These are phyloP conservation scores for Oryza longistaminata DNA, from an alignment of 176 grass and related monocot genomes.

Conservation along the genomic window DNA sequence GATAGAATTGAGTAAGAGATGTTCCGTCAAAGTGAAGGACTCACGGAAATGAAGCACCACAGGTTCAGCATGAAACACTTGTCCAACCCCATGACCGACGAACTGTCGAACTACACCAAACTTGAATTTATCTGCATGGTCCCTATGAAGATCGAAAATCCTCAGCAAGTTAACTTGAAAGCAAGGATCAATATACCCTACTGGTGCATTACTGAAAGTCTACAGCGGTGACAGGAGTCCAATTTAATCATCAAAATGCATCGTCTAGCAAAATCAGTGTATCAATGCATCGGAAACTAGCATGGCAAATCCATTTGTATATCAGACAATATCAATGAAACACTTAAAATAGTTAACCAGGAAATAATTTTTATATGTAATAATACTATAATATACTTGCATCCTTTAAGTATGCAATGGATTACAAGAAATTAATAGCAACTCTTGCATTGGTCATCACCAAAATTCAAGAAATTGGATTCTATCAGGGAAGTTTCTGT, in stretches of 20 bases:
- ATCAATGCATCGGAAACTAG: not conserved
- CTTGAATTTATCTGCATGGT: conserved; percentile 81
- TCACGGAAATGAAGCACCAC: conserved; percentile 87
- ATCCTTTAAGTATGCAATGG: not conserved
- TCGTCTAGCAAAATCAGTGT: not conserved
- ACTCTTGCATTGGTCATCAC: not conserved
- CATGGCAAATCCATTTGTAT: not conserved
- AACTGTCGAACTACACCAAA: conserved; percentile 80
- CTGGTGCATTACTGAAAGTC: not conserved
- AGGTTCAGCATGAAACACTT: conserved; percentile 89
- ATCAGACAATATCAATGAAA: not conserved
- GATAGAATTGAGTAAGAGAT: not conserved
- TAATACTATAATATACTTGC: not conserved
- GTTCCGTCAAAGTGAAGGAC: conserved; percentile 27
- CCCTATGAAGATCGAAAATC: conserved; percentile 51
- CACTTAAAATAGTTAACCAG: not conserved
- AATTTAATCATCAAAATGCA: not conserved
- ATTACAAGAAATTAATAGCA: not conserved
- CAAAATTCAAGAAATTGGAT: not conserved
- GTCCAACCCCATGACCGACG: conserved; percentile 88
- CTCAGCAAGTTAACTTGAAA: conserved; percentile 28
- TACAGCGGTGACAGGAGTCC: not conserved
- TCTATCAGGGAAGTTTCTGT: not conserved
- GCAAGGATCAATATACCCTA: not conserved
- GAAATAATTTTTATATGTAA: not conserved